A percentile compares a stretch with the other conserved stretches of the same genome.
Evolutionary conservation across 306 rosid species (phyloP).

Genomic region (Crotalaria pallida): DNA sequence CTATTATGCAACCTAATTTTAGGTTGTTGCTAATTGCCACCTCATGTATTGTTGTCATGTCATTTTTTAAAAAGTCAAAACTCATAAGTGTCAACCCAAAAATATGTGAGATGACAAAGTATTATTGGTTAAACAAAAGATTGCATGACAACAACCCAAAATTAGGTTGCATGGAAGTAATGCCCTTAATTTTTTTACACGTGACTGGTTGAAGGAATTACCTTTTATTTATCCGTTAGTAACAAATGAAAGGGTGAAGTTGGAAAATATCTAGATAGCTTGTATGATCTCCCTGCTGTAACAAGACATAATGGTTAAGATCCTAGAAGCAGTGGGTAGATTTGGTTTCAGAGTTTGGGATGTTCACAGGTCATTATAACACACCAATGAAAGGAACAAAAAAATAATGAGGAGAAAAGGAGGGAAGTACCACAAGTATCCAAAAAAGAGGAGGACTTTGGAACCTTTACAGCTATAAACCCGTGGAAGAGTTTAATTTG

Average conservation of each 20-base stretch:
- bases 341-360: conserved; percentile 6
- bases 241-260: not conserved
- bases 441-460: conserved; percentile 10
- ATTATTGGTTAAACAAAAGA: no score
- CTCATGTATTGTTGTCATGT: no score
- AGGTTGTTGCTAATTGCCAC: no score
- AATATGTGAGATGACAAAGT: no score
- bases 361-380: not conserved
- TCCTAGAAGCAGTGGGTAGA: not conserved
- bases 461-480: conserved; percentile 28
- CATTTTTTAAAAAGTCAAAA: no score
- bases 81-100: no score
- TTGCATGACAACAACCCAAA: no score
- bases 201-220: no score
- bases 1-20: no score
- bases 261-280: not conserved
- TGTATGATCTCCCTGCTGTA: not conserved
- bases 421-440: conserved; percentile 15
- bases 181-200: no score
- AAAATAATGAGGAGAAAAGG: not conserved
- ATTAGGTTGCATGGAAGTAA: no score
- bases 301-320: not conserved
- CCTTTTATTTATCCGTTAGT: not conserved
- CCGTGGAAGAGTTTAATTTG: not conserved
- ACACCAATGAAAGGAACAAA: conserved; percentile 15